Base-by-base conservation (phyloP, 2,329 filamentous ascomycete species). In the Aureobasidium mangrovei region DNA sequence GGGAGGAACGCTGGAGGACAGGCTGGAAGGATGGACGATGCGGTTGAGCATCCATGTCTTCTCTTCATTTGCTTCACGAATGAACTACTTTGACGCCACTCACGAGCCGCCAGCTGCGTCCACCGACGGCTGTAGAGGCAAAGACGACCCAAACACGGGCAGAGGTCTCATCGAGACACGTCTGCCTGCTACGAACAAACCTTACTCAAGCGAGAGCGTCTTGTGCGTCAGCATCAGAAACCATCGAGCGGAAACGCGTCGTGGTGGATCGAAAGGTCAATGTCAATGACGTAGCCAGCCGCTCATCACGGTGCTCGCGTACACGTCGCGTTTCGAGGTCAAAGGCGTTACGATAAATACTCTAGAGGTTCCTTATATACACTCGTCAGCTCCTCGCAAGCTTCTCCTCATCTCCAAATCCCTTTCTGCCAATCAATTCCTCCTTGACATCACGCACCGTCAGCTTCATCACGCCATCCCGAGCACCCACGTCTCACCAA, bases 1-100 rank as follows among this genome's bases (percentile, higher is more conserved):
- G 93, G 91, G 84, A 96, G 69, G 88, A 97, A 77, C 80, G 93
- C 68, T 98, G 93, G 93, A 78, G 86, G 72, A 93, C 86, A 1
- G 93, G 93, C 0, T 96, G 87, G 85, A 81, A 77, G 67, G 82
- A 85, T 73, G 82, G 82, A 24, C 72, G 81, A 55, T 85, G 82
- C 67, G 81, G 80, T 70, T 83, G 65, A 69, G 43, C 26, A 29
- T 4, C 18, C 47, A 28, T 49, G 4, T 28, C 26, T 43, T 39
- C 8, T 40, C 28, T 27, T 33, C 18, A 51, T 31, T 33, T 38
- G 47, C 29, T 27, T 7, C 28, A 27, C 18, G 18, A 18, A 18
- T 18, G 18, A 28, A 42, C 18, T 12, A 28, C 36, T 10, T n/a
- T 18, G 18, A 31, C 45, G 35, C 45, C 47, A 26, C 47, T 35